Base-by-base conservation (phyloP, 1,284 basidiomycete species). In the Tilletia caries region DNA sequence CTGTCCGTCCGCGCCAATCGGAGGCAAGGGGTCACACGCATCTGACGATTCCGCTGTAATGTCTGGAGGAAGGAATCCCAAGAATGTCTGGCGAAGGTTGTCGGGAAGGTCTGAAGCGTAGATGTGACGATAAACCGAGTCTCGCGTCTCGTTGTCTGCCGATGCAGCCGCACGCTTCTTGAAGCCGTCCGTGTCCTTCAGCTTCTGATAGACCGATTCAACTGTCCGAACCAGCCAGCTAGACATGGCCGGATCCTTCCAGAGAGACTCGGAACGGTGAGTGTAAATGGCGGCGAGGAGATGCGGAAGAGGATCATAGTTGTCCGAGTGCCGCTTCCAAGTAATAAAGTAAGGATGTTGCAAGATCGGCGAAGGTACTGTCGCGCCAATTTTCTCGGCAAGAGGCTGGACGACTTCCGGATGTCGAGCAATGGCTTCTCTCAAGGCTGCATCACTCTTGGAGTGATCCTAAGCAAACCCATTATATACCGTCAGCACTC, bases 101-200 rank as follows among this genome's bases (percentile, higher is more conserved):
- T 82, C 81, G 13, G 81, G 80, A 43, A 83, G 65, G 41, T 83
- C 81, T 0, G 80, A 78, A 2, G 80, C 81, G 20, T 81, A 65
- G n/a, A 82, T 70, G 52, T 83, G 81, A 1, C 81, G 71, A 66
- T 80, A 83, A 41, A 82, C 72, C 25, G 76, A 74, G 58, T 73
- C 69, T 2, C 68, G 64, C 10, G 72, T 79, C n/a, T 62, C 68
- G 25, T 70, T 66, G 62, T 73, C 68, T 12, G 75, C 75, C 29
- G 33, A 37, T n/a, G 48, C 23, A 20, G 29, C 62, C 27, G 33
- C 25, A 15, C 41, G 66, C 54, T 43, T 33, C 27, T 32, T 18
- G 54, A 44, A 48, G 13, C 27, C 46, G 41, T 29, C 54, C 54
- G 32, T 37, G 6, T 68, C 54, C 6, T 58, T 62, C 15, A 67